These are phyloP conservation scores for Abelmoschus esculentus DNA, from an alignment of 345 rosid species.

Conservation along the genomic window DNA sequence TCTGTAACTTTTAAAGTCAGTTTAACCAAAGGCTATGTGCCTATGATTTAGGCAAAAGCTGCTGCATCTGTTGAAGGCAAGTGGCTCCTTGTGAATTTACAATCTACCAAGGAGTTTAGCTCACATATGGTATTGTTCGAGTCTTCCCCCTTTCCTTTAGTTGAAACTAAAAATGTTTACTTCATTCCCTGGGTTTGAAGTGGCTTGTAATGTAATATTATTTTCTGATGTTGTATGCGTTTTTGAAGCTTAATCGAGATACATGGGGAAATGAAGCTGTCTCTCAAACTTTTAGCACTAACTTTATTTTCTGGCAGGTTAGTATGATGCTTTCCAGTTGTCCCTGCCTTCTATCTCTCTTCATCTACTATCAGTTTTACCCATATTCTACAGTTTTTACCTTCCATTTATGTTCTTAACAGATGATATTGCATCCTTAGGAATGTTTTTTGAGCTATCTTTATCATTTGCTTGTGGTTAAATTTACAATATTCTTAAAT, in stretches of 20 bases:
- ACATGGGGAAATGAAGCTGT: slow-evolving; percentile 99
- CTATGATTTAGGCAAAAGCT: slow-evolving; percentile 51
- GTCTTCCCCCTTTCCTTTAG: not conserved
- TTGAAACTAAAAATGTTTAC: not conserved
- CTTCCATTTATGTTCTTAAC: not conserved
- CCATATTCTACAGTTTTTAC: not conserved
- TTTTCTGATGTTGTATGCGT: slow-evolving; percentile 11
- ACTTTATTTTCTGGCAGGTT: slow-evolving; percentile 99
- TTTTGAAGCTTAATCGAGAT: slow-evolving; percentile 87
- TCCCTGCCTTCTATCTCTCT: not conserved
- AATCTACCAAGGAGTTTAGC: slow-evolving; percentile 32
- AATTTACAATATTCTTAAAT: slow-evolving; percentile 1
- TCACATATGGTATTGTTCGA: slow-evolving; percentile 66
- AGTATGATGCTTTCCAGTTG: slow-evolving; percentile 9
- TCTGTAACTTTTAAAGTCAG: not conserved
- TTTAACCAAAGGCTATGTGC: slow-evolving; percentile 4
- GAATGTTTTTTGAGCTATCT: not conserved
- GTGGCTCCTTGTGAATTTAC: slow-evolving; percentile 95
- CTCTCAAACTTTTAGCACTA: slow-evolving; percentile 72
- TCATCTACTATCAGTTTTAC: not conserved
- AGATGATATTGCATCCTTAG: not conserved
- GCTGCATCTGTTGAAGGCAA: slow-evolving; percentile 72
- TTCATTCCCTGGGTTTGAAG: not conserved
- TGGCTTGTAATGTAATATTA: not conserved
- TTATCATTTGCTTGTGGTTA: not conserved